Base-by-base conservation (phyloP, 208 protist genomes). In the Acanthamoeba lenticulata region DNA sequence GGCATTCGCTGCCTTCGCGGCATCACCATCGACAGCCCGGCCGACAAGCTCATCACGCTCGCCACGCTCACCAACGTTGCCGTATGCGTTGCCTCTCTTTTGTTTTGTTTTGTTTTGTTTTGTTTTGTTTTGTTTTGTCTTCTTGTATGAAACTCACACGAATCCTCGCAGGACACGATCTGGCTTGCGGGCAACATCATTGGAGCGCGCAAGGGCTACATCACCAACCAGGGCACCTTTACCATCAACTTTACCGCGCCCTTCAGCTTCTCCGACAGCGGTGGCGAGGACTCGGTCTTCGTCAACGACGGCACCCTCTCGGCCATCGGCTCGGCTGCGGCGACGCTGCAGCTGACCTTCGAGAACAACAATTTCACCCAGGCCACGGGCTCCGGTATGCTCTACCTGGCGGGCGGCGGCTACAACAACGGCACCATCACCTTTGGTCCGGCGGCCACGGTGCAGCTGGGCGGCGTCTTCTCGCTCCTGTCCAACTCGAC, bases 401-500 rank as follows among this genome's bases (percentile, higher is more conserved):
- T 91, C 60, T 65, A 65, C 85, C 52, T 91, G 0, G 5, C 85
- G 11, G 85, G 85, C 1, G 85, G 85, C 34, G 85, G 85, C 40
- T 72, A 44, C 85, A 91, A 91, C 85, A 91, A 91, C 85, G 85
- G 85, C 85, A 72, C 85, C 21, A 29, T 29, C 45, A 69, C 83
- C 34, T 72, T 91, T n/a, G 85, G 24, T 5, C 47, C 4, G 60
- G 45, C 3, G 15, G 60, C 85, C 57, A 92, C 55, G 13, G 9
- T 92, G 21, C 24, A 34, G 40, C 57, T 92, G 0, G 86, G 86
- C 21, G 86, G 86, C 57, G n/a, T 38, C 3, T 92, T 67, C 40
- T 47, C 62, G 40, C 45, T 92, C 32, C 40, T 55, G 42, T 11
- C n/a, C 49, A 74, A 74, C 34, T 92, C 86, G 9, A 74, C 57